Evolutionary conservation across 306 rosid genomes (phyloP).

Genomic region (Glycine tomentella): DNA sequence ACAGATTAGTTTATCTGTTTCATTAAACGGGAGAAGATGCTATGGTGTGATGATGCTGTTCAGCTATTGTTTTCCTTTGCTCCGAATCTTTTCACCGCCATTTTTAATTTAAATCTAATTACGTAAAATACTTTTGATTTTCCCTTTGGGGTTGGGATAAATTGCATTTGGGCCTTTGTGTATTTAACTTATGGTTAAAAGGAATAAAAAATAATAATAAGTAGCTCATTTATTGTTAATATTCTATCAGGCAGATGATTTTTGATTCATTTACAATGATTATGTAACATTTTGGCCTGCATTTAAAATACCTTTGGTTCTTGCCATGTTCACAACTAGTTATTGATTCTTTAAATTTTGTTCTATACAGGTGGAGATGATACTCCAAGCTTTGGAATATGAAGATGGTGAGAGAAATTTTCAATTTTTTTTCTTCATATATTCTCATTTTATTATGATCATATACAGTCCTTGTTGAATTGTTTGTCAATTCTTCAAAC

Average conservation of each 20-base stretch:
- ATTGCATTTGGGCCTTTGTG: slow-evolving; percentile 23
- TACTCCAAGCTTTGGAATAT: slow-evolving; percentile 91
- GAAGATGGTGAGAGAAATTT: slow-evolving; percentile 70
- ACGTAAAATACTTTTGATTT: neutral
- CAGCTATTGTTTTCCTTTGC: neutral
- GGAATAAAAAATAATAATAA: slow-evolving; percentile 9
- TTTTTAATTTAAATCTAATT: slow-evolving; percentile 1
- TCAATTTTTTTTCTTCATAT: neutral
- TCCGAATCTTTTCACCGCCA: neutral
- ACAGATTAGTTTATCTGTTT: slow-evolving; percentile 3
- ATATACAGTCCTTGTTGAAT: slow-evolving; percentile 9
- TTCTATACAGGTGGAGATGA: slow-evolving; percentile 79
- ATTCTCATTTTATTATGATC: slow-evolving; percentile 6
- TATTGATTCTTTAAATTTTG: slow-evolving; percentile 39
- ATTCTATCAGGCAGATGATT: slow-evolving; percentile 3
- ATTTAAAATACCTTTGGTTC: neutral
- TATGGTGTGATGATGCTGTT: neutral
- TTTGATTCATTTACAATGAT: slow-evolving; percentile 14
- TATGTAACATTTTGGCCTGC: slow-evolving; percentile 2
- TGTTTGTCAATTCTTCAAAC: slow-evolving; percentile 16
- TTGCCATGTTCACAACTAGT: neutral
- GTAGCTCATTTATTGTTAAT: slow-evolving; percentile 15
- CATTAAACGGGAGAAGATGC: neutral
- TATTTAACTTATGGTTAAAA: neutral
- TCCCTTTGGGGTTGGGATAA: neutral